Conservation (phyloP, 345 rosid genomes). For the Populus simonii region DNA sequence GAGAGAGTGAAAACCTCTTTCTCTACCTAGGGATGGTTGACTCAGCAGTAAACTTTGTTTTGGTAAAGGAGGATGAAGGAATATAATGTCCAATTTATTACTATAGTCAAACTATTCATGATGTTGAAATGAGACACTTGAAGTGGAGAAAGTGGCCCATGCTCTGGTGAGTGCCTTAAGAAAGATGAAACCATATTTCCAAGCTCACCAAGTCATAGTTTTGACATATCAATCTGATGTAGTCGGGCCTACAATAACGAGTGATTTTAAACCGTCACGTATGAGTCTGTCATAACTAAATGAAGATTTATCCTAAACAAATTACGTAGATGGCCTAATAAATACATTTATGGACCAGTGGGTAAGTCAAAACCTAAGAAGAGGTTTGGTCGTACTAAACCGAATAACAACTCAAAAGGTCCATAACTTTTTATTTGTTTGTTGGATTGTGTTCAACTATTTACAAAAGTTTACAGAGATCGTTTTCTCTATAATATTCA, state of each 20-base stretch:
- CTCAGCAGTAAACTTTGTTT: background rate
- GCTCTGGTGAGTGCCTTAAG: background rate
- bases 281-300: too few species aligned
- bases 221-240: background rate
- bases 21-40: accelerated
- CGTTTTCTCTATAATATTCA: too few species aligned
- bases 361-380: too few species aligned
- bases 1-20: background rate
- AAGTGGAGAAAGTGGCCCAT: background rate
- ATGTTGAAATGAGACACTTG: background rate
- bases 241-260: too few species aligned
- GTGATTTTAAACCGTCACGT: too few species aligned
- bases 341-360: too few species aligned
- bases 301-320: too few species aligned
- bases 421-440: too few species aligned
- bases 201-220: background rate
- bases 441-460: too few species aligned
- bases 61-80: background rate
- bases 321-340: too few species aligned
- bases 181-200: background rate
- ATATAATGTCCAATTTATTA: background rate
- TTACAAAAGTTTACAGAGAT: too few species aligned
- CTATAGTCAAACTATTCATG: accelerated
- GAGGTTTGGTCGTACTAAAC: accelerated
- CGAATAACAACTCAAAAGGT: too few species aligned